Evolutionary conservation across 2,329 filamentous ascomycete genomes (phyloP).

Genomic region (Diaporthe citriasiana): DNA sequence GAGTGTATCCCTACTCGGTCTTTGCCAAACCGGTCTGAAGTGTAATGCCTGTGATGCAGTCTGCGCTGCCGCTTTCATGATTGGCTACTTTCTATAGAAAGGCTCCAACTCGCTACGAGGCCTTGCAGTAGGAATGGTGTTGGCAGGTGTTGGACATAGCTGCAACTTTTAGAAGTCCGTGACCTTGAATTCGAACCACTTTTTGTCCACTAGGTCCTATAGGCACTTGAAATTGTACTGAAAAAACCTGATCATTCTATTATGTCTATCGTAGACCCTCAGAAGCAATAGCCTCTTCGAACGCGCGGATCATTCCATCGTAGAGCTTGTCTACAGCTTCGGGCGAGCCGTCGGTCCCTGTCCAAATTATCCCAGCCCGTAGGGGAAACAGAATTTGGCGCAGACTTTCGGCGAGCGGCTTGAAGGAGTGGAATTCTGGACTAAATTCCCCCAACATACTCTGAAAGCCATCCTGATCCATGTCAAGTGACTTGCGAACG

Average conservation of each 20-base stretch:
- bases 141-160: neutral
- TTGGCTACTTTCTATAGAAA: too few species aligned
- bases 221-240: neutral
- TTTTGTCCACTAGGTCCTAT: neutral
- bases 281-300: neutral
- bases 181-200: neutral
- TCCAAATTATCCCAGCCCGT: neutral
- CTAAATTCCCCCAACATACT: neutral
- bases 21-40: too few species aligned
- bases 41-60: too few species aligned
- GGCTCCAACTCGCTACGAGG: too few species aligned
- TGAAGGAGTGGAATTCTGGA: neutral
- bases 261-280: neutral
- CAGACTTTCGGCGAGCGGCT: neutral
- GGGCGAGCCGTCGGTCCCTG: neutral
- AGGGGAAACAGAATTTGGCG: conserved; percentile 4
- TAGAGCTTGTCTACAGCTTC: neutral
- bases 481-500: neutral
- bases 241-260: neutral
- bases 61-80: too few species aligned
- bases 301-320: neutral
- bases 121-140: neutral
- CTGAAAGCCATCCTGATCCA: neutral
- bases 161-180: neutral
- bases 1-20: too few species aligned